Evolutionary conservation across 2,329 filamentous ascomycete species (phyloP), one percentile per base, ranked within the genome.

Genomic region (Harringtonia lauricola): DNA sequence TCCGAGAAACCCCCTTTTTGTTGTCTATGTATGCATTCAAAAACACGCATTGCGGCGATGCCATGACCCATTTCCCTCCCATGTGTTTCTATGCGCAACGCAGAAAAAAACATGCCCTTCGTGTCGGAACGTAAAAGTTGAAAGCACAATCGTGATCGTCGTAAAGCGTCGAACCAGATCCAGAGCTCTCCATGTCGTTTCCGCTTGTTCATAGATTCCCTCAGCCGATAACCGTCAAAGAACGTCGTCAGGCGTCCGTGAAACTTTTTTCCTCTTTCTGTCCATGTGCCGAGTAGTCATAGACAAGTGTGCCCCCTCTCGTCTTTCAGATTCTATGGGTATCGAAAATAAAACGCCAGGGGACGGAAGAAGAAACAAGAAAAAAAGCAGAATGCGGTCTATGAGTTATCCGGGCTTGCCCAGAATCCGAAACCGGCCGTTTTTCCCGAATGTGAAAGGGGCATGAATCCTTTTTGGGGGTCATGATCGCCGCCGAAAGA

Each of bases 1-100:
- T 42, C 34, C 34, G 34, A 37, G 10, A 34, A 74, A 75, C 75
- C 74, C 73, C 72, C 71, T 71, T 76, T 78, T 77, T 76, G n/a
- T n/a, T n/a, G 70, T 79, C 74, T 79, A 78, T 73, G 66, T 55
- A 54, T 59, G 55, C 52, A 55, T 53, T 56, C 54, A 54, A 57
- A 57, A 54, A 55, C 59, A 57, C 52, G 44, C 45, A 39, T 41
- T 51, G 54, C 56, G 55, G 54, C 55, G 51, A 55, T 51, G 47
- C 52, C 59, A 61, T 59, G 59, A 62, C 56, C 45, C 47, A 18
- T 36, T 39, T 40, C 38, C 42, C 40, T 42, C 38, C 28, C 36
- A 4, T 30, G 14, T 40, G 8, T 22, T 45, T 58, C 48, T 57
- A 57, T 57, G 61, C 60, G 46, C 45, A 39, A 44, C 47, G 49